Percentiles rank a stretch among this genome's conserved stretches.
These are phyloP conservation scores for Prototheca wickerhamii DNA, from an alignment of 163 green algal species.

Conservation along the genomic window DNA sequence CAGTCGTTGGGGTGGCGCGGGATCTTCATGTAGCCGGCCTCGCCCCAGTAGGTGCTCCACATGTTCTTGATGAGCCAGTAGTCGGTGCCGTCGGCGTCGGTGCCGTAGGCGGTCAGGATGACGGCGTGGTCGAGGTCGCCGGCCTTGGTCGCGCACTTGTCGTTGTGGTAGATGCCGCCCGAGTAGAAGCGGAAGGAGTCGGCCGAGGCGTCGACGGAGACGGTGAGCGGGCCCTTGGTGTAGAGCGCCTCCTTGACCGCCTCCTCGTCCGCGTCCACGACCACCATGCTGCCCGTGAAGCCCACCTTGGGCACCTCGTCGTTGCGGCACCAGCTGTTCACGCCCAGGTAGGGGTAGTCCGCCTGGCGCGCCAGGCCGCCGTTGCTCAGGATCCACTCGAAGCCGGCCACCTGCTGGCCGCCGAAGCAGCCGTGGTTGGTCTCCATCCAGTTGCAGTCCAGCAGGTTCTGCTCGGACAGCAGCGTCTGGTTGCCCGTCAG, in stretches of 20 bases:
- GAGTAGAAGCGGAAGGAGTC: slow-evolving; percentile 56
- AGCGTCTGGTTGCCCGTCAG: slow-evolving; percentile 36
- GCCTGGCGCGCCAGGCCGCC: slow-evolving; percentile 21
- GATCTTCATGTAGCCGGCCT: slow-evolving; percentile 45
- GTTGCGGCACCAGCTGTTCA: slow-evolving; percentile 35
- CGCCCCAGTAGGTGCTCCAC: slow-evolving; percentile 34
- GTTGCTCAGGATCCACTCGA: slow-evolving; percentile 29
- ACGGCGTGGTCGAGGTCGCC: slow-evolving; percentile 46
- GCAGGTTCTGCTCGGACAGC: slow-evolving; percentile 45
- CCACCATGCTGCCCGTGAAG: slow-evolving; percentile 21
- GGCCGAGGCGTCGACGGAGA: slow-evolving; percentile 53
- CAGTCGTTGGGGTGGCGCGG: slow-evolving; percentile 33
- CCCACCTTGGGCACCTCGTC: slow-evolving; percentile 6
- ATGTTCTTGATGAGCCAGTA: slow-evolving; percentile 63
- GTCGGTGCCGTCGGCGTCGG: slow-evolving; percentile 27
- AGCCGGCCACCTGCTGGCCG: slow-evolving; percentile 32
- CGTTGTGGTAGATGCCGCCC: slow-evolving; percentile 39
- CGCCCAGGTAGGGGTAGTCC: slow-evolving; percentile 43
- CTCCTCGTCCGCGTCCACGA: slow-evolving; percentile 28
- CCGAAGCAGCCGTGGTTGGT: slow-evolving; percentile 45
- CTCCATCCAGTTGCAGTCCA: slow-evolving; percentile 47
- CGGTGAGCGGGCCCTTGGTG: slow-evolving; percentile 43
- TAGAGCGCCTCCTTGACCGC: slow-evolving; percentile 40
- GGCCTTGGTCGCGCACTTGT: slow-evolving; percentile 23
- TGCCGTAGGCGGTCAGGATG: slow-evolving; percentile 40